Percentiles rank a stretch among this genome's conserved stretches.
phyloP scores from a whole-genome alignment of 2,329 filamentous ascomycete species.

The Cladosporium austrohemisphaericum region DNA sequence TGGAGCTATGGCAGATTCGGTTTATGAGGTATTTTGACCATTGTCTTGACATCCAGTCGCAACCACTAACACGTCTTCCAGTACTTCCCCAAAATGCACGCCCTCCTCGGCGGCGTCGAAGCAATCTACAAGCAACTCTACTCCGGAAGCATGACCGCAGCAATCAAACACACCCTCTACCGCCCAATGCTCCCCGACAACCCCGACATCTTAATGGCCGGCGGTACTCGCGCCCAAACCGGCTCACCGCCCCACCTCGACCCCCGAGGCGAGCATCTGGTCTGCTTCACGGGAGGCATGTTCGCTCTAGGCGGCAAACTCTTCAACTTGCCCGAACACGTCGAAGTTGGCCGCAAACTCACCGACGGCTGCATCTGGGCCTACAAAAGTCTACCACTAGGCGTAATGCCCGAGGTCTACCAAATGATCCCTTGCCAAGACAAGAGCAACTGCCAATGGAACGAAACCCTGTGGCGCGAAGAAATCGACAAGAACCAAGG shows the following conservation, averaged over 20 bases:
- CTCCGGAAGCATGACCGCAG: constrained; percentile 46
- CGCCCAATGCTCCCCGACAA: constrained; percentile 48
- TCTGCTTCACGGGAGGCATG: constrained; percentile 61
- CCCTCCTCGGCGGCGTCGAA: constrained; percentile 45
- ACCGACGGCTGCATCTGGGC: constrained; percentile 62
- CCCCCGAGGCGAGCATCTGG: constrained; percentile 55
- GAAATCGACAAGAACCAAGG: constrained; percentile 30
- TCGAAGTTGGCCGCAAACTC: constrained; percentile 54
- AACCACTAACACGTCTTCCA: background rate
- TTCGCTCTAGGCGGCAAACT: constrained; percentile 57
- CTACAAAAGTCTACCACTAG: constrained; percentile 53
- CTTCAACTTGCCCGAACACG: constrained; percentile 52
- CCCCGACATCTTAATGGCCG: constrained; percentile 46
- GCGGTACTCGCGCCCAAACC: constrained; percentile 37
- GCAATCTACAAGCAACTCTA: constrained; percentile 53
- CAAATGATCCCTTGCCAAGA: constrained; percentile 49
- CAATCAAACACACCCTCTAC: constrained; percentile 45
- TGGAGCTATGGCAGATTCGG: constrained; percentile 35
- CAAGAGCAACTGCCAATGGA: constrained; percentile 48
- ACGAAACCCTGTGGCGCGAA: constrained; percentile 50
- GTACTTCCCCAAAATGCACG: constrained; percentile 47
- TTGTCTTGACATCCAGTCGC: background rate
- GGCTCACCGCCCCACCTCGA: constrained; percentile 34
- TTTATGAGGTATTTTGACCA: constrained; percentile 28
- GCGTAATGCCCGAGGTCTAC: constrained; percentile 61